Evolutionary conservation across 2,329 filamentous ascomycete genomes (phyloP).

Genomic region (Neoarthrinium moseri): DNA sequence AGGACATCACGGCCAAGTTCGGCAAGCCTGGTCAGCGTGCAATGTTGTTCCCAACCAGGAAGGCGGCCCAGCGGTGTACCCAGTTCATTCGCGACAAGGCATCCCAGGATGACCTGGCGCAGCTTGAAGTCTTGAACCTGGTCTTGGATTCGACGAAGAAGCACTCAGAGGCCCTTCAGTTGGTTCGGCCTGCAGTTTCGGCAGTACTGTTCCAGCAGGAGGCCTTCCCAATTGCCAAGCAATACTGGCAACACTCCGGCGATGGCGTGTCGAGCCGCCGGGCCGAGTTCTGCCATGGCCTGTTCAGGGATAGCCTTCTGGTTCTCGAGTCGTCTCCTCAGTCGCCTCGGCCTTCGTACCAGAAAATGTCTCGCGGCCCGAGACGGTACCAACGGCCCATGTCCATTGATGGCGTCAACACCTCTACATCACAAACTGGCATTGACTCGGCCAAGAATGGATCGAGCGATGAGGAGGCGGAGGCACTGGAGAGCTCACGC

Average conservation of each 20-base stretch:
- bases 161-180: constrained; percentile 48
- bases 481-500: constrained; percentile 65
- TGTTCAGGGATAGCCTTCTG: constrained; percentile 68
- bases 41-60: constrained; percentile 77
- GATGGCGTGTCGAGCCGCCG: constrained; percentile 89
- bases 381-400: constrained; percentile 70
- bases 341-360: constrained; percentile 22
- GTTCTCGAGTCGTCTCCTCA: constrained; percentile 26
- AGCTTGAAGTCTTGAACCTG: constrained; percentile 60
- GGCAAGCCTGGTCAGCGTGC: constrained; percentile 64
- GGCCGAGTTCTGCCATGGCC: constrained; percentile 81
- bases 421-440: constrained; percentile 18
- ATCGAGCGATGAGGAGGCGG: constrained; percentile 28
- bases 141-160: constrained; percentile 57
- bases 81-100: constrained; percentile 68
- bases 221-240: constrained; percentile 73
- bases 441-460: constrained; percentile 15
- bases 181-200: constrained; percentile 60
- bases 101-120: constrained; percentile 45
- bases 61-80: constrained; percentile 69
- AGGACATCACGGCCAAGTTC: constrained; percentile 63
- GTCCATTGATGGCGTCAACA: constrained; percentile 35
- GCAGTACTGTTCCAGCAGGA: constrained; percentile 71
- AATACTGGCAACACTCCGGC: constrained; percentile 96
- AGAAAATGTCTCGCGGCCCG: constrained; percentile 65